Conservation (phyloP, 2,329 filamentous ascomycete genomes). For the Fusarium proliferatum region DNA sequence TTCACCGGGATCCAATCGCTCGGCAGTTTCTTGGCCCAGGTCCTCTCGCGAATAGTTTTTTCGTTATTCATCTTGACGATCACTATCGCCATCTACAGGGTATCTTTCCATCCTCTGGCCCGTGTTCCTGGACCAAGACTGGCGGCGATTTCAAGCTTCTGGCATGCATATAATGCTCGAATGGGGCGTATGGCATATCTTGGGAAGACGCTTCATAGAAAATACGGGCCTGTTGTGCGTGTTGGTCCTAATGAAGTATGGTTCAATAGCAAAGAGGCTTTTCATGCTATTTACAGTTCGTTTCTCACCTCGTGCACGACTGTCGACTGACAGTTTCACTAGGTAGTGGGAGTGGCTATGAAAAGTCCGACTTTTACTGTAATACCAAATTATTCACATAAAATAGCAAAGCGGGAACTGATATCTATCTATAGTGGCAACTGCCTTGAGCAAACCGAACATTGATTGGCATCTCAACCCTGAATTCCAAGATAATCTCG, state of each 20-base stretch:
- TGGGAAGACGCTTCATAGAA: conserved; percentile 56
- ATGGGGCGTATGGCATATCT: conserved; percentile 56
- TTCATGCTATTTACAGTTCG: conserved; percentile 46
- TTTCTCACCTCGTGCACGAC: conserved; percentile 48
- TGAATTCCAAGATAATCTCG: conserved; percentile 58
- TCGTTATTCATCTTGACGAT: conserved; percentile 28
- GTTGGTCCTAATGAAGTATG: conserved; percentile 66
- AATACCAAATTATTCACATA: conserved; percentile 26
- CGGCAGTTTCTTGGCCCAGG: neutral
- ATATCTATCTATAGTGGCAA: conserved; percentile 53
- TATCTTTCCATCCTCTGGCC: conserved; percentile 58
- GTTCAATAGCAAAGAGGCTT: conserved; percentile 61
- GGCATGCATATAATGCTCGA: conserved; percentile 60
- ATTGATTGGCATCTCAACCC: conserved; percentile 53
- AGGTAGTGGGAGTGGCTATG: conserved; percentile 61
- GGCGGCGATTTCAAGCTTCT: conserved; percentile 60
- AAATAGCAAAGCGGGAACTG: neutral
- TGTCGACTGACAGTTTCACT: neutral
- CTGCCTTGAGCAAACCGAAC: conserved; percentile 55
- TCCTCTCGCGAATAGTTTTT: neutral
- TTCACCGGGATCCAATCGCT: conserved; percentile 6
- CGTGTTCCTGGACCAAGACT: conserved; percentile 58
- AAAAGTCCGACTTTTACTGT: conserved; percentile 66
- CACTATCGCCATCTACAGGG: conserved; percentile 50
- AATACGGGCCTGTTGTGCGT: conserved; percentile 63